Evolutionary conservation across 2,329 filamentous ascomycete species (phyloP), one percentile per base, ranked within the genome.

Genomic region (Drechslera avenae): DNA sequence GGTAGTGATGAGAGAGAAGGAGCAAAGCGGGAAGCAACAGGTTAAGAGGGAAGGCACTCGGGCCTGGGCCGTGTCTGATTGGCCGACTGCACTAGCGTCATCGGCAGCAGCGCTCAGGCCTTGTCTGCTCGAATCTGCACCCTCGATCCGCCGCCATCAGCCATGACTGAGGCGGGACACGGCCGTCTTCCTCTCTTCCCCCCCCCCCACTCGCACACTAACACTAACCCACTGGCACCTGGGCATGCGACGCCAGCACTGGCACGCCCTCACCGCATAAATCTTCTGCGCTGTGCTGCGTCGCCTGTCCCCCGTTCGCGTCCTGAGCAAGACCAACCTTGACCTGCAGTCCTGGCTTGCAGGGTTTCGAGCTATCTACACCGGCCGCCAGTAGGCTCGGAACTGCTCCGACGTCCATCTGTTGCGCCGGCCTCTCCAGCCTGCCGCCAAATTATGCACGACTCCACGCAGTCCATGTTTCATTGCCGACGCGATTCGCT

Each of bases 1-100:
- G 59, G 63, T 63, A 59, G 64, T 67, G 60, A 50, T 56, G 57
- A 46, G 54, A 54, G 60, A 51, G 58, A 52, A 43, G 56, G 61
- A 55, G 61, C 55, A 58, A 28, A 63, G 56, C 60, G 59, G 60
- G 61, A 60, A 55, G 56, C 26, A 59, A 60, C 60, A 57, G 58
- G 60, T 59, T 59, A 63, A 62, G 61, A 60, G 57, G 53, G 46
- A 44, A 52, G 48, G 49, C 48, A 46, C 54, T 52, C 58, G 55
- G 54, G 46, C 50, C 50, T 53, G 49, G 35, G 46, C 42, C 32
- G 40, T 48, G 48, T 47, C 55, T 56, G 36, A 63, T 63, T 65
- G 63, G 63, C 55, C 45, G 59, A 19, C 34, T 21, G 39, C 40
- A 33, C 39, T 59, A 57, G 53, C 51, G 58, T 41, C 56, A 61